Percentiles rank a stretch among this genome's conserved stretches.
These are phyloP conservation scores for Microstegium vimineum DNA, from an alignment of 176 grass and related monocot species.

Conservation along the genomic window DNA sequence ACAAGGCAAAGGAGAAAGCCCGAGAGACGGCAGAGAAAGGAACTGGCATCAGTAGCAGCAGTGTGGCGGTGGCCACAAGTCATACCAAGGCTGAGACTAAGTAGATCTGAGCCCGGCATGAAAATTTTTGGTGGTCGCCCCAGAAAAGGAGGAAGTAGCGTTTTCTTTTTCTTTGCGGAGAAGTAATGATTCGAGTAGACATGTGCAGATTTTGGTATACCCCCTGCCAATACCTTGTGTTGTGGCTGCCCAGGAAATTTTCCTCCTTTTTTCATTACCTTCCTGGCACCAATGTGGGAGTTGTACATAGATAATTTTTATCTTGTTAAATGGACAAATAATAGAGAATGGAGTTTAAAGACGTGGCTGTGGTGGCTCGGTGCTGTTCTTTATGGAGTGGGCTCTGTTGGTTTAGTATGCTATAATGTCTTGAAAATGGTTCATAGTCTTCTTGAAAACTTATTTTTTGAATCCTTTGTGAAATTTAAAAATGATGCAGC, in stretches of 20 bases:
- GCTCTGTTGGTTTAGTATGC: background rate
- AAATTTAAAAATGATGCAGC: background rate
- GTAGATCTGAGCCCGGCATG: slow-evolving; percentile 23
- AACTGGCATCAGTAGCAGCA: background rate
- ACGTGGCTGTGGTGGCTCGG: background rate
- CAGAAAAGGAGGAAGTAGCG: slow-evolving; percentile 28
- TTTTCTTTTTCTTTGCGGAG: slow-evolving; percentile 30
- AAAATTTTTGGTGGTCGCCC: slow-evolving; percentile 41
- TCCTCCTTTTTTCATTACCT: slow-evolving; percentile 20
- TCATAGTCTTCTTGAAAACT: background rate
- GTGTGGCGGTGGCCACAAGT: background rate
- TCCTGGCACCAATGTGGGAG: slow-evolving; percentile 32
- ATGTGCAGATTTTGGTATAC: slow-evolving; percentile 59
- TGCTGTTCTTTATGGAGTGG: background rate
- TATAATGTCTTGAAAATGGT: background rate
- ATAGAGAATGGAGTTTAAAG: slow-evolving; percentile 46
- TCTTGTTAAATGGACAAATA: slow-evolving; percentile 42
- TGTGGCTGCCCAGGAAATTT: slow-evolving; percentile 36
- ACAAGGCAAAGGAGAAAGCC: slow-evolving; percentile 40
- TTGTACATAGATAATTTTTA: slow-evolving; percentile 60
- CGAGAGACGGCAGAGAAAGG: slow-evolving; percentile 31
- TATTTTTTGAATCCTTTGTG: background rate
- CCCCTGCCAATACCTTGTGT: slow-evolving; percentile 36
- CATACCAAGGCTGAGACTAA: slow-evolving; percentile 40
- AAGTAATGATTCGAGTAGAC: slow-evolving; percentile 42